Base-by-base conservation (phyloP, 1,284 basidiomycete genomes). In the Trichosporon coremiiforme region DNA sequence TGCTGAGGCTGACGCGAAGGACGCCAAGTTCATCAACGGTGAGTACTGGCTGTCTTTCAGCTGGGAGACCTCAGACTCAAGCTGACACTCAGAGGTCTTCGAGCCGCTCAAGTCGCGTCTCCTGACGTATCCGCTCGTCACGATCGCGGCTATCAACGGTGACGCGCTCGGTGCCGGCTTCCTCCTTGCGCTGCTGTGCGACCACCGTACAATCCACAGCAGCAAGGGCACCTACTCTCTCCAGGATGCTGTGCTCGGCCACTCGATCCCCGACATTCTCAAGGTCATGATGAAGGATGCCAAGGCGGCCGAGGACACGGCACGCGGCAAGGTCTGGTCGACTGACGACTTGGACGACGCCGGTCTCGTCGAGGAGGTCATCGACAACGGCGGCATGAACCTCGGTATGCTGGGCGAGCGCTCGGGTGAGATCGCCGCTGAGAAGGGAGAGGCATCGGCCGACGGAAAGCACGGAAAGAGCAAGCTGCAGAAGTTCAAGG, bases 81-180 rank as follows among this genome's bases (percentile, higher is more conserved):
- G 20, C 8, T 35, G 9, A 22, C 33, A 22, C 0, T 7, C 75
- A 80, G 85, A 83, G 36, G 67, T 82, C 50, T 83, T 78, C 67
- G 79, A 80, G 65, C 80, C 81, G 4, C 75, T 82, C 55, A 73
- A 77, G 50, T 75, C 74, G 65, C 71, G 78, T 36, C 72, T 84
- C 8, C 74, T 85, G 65, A 82, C 83, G 2, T 85, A 85, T 75
- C 84, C 84, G 6, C 77, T 86, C 66, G 76, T 85, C 36, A 92
- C 90, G 6, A 87, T 97, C 72, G 92, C 93, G 35, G 92, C 93
- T 2, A 89, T 97, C 77, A 95, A 95, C 77, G 95, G 95, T 0
- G 95, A 97, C 79, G 91, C 90, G 68, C 97, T 94, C 80, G 95
- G 94, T 1, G 95, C 87, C 12, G 95, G 89, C 8, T 89, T 93